Percentiles rank a stretch among this genome's conserved stretches.
These are phyloP conservation scores for Myxozyma neglecta DNA, from an alignment of 805 yeast species.

Conservation along the genomic window DNA sequence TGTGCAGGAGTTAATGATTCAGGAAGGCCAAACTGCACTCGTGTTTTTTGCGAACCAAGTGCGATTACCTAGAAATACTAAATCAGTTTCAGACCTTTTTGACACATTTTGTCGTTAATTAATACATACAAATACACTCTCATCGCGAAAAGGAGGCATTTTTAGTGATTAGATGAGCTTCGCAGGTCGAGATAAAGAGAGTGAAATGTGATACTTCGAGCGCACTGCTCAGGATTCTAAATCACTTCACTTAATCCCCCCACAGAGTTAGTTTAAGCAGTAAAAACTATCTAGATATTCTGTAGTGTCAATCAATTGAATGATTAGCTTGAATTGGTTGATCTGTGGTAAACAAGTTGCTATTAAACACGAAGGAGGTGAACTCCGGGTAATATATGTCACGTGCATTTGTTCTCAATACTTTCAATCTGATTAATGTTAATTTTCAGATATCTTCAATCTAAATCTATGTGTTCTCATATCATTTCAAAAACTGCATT, in stretches of 20 bases:
- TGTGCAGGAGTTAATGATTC: constrained; percentile 77
- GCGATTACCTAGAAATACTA: constrained; percentile 53
- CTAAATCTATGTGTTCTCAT: too few species aligned
- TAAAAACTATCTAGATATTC: too few species aligned
- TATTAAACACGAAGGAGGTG: too few species aligned
- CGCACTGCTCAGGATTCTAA: too few species aligned
- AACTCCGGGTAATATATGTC: background rate
- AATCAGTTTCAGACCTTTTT: background rate
- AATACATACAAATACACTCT: constrained; percentile 40
- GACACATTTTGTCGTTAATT: background rate
- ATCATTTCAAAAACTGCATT: too few species aligned
- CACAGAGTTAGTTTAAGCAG: too few species aligned
- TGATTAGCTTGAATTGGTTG: too few species aligned
- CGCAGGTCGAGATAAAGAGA: background rate
- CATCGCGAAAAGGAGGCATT: constrained; percentile 44
- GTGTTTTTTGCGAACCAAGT: constrained; percentile 74
- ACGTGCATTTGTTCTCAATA: background rate
- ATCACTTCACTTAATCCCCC: too few species aligned
- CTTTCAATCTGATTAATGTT: background rate
- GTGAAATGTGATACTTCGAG: background rate
- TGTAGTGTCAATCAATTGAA: too few species aligned
- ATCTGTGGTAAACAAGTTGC: too few species aligned
- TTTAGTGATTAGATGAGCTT: background rate
- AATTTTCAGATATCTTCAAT: too few species aligned
- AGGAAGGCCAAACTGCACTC: constrained; percentile 74